These are phyloP conservation scores for Cryomyces antarcticus DNA, from an alignment of 495 filamentous ascomycete species.

Conservation along the genomic window DNA sequence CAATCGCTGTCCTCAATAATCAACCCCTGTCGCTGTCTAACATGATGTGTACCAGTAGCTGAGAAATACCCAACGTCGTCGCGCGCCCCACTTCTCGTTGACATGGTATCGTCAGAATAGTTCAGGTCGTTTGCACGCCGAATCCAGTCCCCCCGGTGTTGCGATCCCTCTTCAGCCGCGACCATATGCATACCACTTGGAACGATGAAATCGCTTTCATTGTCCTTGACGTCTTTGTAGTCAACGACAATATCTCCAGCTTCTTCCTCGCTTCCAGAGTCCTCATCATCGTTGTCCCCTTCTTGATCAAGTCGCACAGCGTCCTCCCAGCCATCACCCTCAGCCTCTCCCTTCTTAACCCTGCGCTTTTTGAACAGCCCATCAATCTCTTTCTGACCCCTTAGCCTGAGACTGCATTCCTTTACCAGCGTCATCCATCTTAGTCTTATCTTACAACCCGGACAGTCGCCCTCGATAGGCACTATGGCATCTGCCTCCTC, in stretches of 20 bases:
- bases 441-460: slow-evolving; percentile 38
- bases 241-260: slow-evolving; percentile 8
- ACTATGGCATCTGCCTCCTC: slow-evolving; percentile 29
- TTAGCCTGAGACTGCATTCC: slow-evolving; percentile 50
- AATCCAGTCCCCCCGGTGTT: no score
- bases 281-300: background rate
- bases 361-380: slow-evolving; percentile 38
- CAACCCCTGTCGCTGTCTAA: no score
- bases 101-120: no score
- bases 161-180: slow-evolving; percentile 13
- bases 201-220: background rate
- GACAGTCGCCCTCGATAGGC: slow-evolving; percentile 53
- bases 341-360: slow-evolving; percentile 5
- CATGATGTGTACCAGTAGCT: no score
- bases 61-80: no score
- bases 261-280: slow-evolving; percentile 12
- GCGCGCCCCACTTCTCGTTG: no score
- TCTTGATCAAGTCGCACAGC: background rate
- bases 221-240: slow-evolving; percentile 6
- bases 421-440: slow-evolving; percentile 64
- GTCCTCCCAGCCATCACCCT: background rate
- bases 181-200: background rate
- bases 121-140: no score
- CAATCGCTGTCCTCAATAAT: slow-evolving; percentile 41
- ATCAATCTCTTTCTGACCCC: slow-evolving; percentile 44